A percentile compares a stretch with the other conserved stretches of the same genome.
phyloP scores from a whole-genome alignment of 257 asterid species.

The Apocynum venetum region DNA sequence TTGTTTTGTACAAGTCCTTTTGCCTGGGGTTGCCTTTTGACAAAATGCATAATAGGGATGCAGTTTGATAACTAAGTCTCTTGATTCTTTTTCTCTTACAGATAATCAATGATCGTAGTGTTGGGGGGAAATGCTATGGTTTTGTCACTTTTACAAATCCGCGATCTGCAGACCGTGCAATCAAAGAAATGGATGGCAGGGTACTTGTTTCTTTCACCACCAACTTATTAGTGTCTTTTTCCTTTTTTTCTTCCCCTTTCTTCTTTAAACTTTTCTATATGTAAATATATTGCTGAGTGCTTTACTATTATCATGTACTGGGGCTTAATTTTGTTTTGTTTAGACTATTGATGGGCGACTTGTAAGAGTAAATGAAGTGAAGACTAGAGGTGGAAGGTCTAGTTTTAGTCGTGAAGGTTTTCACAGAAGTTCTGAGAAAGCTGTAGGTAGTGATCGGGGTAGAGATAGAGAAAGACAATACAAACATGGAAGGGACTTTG shows the following conservation, averaged over 20 bases:
- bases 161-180: constrained; percentile 72
- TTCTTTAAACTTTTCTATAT: background rate
- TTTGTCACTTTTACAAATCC: constrained; percentile 75
- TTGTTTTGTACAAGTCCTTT: background rate
- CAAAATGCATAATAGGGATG: background rate
- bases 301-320: background rate
- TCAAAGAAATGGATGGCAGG: constrained; percentile 81
- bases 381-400: constrained; percentile 56
- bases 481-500: constrained; percentile 35
- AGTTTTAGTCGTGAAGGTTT: constrained; percentile 47
- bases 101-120: constrained; percentile 68
- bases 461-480: constrained; percentile 51
- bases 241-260: too few relatives aligned
- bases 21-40: background rate
- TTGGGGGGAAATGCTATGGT: constrained; percentile 78
- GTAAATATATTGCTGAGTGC: background rate
- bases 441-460: constrained; percentile 39
- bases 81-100: constrained; percentile 27
- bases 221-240: too few relatives aligned
- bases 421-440: constrained; percentile 51
- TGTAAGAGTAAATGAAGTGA: constrained; percentile 71
- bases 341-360: constrained; percentile 72
- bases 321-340: constrained; percentile 20
- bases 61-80: background rate
- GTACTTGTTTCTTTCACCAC: constrained; percentile 28